A percentile compares a stretch with the other conserved stretches of the same genome.
Conservation (phyloP, 371 early-diverging fungal genomes). For the Rhizopus stolonifer region DNA sequence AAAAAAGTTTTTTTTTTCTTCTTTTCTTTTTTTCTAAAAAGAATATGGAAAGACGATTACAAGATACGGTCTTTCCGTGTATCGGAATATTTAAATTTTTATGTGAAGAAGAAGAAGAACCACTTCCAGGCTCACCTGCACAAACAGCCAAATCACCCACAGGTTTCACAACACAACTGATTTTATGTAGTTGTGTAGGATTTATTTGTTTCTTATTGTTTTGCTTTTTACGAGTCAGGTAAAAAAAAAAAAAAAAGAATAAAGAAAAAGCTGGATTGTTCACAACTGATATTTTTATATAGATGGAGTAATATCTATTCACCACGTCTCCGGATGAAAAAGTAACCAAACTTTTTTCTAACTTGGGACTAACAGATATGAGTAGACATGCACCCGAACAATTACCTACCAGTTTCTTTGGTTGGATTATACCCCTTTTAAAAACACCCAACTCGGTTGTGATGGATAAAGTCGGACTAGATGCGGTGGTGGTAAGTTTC, state of each 20-base stretch:
- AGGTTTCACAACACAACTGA: conserved; percentile 43
- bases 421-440: conserved; percentile 61
- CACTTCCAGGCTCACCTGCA: conserved; percentile 44
- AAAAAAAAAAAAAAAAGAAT: background rate
- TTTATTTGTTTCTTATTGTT: conserved; percentile 41
- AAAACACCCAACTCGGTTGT: conserved; percentile 55
- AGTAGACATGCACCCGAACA: conserved; percentile 53
- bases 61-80: conserved; percentile 18
- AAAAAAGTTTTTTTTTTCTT: background rate
- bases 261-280: background rate
- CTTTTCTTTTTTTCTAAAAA: background rate
- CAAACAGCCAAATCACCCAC: conserved; percentile 45
- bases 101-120: conserved; percentile 36
- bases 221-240: conserved; percentile 47
- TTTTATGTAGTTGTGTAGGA: conserved; percentile 47
- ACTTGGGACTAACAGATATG: conserved; percentile 4
- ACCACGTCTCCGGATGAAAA: conserved; percentile 61
- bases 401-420: conserved; percentile 56
- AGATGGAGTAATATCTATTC: conserved; percentile 62
- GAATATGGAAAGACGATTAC: too few species aligned
- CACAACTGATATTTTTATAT: background rate
- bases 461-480: conserved; percentile 64
- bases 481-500: conserved; percentile 59
- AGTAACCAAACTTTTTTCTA: conserved; percentile 29
- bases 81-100: conserved; percentile 23